phyloP scores from a whole-genome alignment of 257 asterid species.

The Salvia rosmarinus region DNA sequence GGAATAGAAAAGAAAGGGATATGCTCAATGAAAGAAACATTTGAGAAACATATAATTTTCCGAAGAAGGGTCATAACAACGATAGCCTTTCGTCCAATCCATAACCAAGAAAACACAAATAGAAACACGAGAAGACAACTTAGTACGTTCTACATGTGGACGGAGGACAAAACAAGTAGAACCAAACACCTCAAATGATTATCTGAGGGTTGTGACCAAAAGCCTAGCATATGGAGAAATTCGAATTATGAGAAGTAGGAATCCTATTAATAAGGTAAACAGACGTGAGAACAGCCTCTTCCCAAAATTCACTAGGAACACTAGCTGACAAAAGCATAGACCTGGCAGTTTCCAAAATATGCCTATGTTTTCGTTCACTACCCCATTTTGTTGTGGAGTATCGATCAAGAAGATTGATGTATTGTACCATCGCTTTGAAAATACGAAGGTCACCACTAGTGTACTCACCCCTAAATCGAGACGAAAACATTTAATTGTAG shows the following conservation, averaged over 20 bases:
- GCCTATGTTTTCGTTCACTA: too few species aligned
- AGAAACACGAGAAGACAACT: neutral
- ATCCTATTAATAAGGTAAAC: conserved; percentile 6
- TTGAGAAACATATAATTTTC: neutral
- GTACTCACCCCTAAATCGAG: neutral
- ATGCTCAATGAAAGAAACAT: neutral
- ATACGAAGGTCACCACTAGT: neutral
- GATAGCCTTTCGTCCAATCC: neutral
- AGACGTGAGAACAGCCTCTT: neutral
- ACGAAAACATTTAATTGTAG: neutral
- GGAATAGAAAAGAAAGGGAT: neutral
- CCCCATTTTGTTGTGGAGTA: too few species aligned
- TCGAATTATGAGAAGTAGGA: neutral
- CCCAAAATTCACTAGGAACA: conserved; percentile 11
- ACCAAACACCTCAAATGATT: neutral
- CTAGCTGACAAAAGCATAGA: neutral
- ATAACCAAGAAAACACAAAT: neutral
- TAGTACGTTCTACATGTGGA: neutral
- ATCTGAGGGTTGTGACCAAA: neutral
- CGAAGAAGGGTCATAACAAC: neutral
- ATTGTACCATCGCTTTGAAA: neutral
- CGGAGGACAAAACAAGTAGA: neutral
- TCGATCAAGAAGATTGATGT: neutral
- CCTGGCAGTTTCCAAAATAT: neutral
- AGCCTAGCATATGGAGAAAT: neutral